Percentiles rank a stretch among this genome's conserved stretches.
Conservation (phyloP, 345 rosid species). For the Firmiana major region DNA sequence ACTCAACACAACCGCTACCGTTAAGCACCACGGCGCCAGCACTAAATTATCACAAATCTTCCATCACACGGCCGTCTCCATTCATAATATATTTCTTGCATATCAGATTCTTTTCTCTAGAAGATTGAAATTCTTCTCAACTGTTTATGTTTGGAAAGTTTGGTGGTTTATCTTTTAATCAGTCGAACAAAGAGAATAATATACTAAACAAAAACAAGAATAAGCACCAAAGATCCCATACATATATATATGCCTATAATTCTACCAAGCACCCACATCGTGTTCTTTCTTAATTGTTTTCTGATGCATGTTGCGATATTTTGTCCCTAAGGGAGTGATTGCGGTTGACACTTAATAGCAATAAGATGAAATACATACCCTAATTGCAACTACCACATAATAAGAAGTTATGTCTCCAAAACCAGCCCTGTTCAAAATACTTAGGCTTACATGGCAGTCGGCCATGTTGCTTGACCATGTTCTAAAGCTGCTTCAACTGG, state of each 20-base stretch:
- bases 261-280: neutral
- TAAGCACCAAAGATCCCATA: too few relatives aligned
- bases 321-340: neutral
- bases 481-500: neutral
- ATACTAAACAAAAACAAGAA: too few relatives aligned
- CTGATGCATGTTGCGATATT: neutral
- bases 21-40: too few relatives aligned
- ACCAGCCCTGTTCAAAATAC: neutral
- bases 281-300: neutral
- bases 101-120: too few relatives aligned
- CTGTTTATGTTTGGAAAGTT: neutral
- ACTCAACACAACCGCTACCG: too few relatives aligned
- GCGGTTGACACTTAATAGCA: neutral
- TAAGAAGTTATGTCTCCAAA: neutral
- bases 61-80: too few relatives aligned
- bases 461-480: neutral
- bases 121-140: neutral
- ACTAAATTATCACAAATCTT: too few relatives aligned
- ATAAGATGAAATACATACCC: neutral
- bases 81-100: neutral
- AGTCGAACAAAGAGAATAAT: neutral
- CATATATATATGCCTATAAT: too few relatives aligned
- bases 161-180: neutral
- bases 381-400: neutral
- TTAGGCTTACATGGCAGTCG: neutral